Evolutionary conservation across 2,329 filamentous ascomycete species (phyloP).

Genomic region (Clonostachys rosea): DNA sequence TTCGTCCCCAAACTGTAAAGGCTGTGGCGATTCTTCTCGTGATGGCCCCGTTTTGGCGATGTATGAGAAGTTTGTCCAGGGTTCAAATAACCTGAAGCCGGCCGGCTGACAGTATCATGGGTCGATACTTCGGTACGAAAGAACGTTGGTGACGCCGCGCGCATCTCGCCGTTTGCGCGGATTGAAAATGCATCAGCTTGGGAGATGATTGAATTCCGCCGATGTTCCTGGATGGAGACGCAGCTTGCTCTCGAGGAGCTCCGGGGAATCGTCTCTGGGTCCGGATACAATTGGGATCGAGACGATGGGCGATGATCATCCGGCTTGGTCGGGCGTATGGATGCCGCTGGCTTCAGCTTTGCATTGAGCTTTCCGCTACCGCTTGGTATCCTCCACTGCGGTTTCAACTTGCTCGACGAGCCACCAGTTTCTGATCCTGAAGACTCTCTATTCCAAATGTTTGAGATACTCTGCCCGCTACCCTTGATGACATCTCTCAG

Average conservation of each 20-base stretch:
- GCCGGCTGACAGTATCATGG: slow-evolving; percentile 9
- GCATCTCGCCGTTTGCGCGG: slow-evolving; percentile 35
- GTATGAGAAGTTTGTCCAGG: background rate
- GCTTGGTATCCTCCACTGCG: slow-evolving; percentile 12
- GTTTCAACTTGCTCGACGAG: slow-evolving; percentile 4
- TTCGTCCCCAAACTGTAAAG: slow-evolving; percentile 57
- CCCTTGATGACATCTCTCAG: slow-evolving; percentile 49
- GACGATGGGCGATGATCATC: slow-evolving; percentile 1
- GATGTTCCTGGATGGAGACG: slow-evolving; percentile 44
- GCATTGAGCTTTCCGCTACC: slow-evolving; percentile 4
- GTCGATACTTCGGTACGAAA: slow-evolving; percentile 14
- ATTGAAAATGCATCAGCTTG: slow-evolving; percentile 51
- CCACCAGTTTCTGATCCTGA: background rate
- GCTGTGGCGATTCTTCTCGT: slow-evolving; percentile 36
- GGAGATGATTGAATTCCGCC: slow-evolving; percentile 50
- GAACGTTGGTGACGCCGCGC: slow-evolving; percentile 37
- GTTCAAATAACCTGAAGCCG: background rate
- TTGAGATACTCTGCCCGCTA: slow-evolving; percentile 39
- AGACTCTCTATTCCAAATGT: slow-evolving; percentile 29
- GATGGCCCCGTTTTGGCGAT: slow-evolving; percentile 6
- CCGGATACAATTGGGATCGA: slow-evolving; percentile 5
- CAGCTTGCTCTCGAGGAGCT: slow-evolving; percentile 42
- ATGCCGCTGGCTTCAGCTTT: background rate
- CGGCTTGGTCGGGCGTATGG: background rate
- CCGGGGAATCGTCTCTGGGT: slow-evolving; percentile 21